phyloP scores from a whole-genome alignment of 1,139 yeast genomes.

The Suhomyces taliae region DNA sequence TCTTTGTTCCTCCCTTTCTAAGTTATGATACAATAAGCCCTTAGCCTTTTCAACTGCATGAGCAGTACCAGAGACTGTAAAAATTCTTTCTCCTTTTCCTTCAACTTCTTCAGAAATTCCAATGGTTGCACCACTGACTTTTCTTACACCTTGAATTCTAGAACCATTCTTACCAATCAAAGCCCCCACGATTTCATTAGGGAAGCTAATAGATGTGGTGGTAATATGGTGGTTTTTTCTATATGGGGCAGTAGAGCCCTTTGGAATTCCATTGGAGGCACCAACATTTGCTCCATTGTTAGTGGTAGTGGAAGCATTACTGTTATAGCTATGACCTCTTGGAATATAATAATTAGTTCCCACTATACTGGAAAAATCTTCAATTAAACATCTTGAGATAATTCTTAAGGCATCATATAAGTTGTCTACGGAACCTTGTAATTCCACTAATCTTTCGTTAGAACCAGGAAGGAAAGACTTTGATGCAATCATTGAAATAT shows the following conservation, averaged over 20 bases:
- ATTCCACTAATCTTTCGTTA: constrained; percentile 84
- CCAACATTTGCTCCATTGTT: background rate
- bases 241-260: constrained; percentile 21
- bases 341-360: constrained; percentile 71
- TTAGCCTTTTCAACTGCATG: constrained; percentile 70
- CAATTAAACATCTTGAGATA: constrained; percentile 71
- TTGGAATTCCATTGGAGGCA: constrained; percentile 9
- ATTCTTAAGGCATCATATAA: constrained; percentile 60
- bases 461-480: constrained; percentile 82
- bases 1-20: constrained; percentile 76
- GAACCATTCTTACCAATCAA: constrained; percentile 86
- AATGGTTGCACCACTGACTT: constrained; percentile 77
- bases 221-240: constrained; percentile 10
- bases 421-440: constrained; percentile 75
- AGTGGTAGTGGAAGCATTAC: background rate
- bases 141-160: constrained; percentile 83
- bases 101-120: constrained; percentile 74
- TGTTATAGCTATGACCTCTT: constrained; percentile 30
- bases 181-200: constrained; percentile 87
- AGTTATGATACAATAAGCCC: constrained; percentile 65
- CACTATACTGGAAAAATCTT: constrained; percentile 66
- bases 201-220: constrained; percentile 40
- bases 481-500: constrained; percentile 84
- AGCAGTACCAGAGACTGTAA: constrained; percentile 70
- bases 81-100: constrained; percentile 63